Evolutionary conservation across 768 basidiomycete genomes (phyloP).

Genomic region (Pluteus cervinus): DNA sequence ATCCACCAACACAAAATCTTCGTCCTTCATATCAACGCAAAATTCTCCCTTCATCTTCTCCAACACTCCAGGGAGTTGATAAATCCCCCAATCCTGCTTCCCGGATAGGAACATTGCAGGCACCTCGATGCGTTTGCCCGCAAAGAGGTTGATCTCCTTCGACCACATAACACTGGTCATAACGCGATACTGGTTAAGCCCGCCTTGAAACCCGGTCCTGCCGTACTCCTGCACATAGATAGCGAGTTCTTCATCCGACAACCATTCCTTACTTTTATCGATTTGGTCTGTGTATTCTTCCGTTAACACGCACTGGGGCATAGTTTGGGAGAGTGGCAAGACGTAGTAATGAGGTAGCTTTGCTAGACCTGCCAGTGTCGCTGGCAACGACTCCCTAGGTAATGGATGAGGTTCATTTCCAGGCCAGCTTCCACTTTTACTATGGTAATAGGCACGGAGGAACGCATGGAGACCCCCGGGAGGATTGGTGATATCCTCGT

Average conservation of each 20-base stretch:
- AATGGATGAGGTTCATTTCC: constrained; percentile 36
- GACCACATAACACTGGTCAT: constrained; percentile 26
- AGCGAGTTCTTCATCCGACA: constrained; percentile 39
- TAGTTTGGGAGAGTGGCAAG: constrained; percentile 48
- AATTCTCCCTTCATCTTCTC: constrained; percentile 36
- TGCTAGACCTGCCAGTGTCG: constrained; percentile 28
- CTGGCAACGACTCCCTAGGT: constrained; percentile 11
- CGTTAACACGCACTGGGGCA: constrained; percentile 48
- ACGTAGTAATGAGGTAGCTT: constrained; percentile 54
- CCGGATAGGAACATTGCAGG: constrained; percentile 57
- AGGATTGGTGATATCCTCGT: constrained; percentile 35
- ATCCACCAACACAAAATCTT: constrained; percentile 45
- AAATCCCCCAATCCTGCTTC: constrained; percentile 54
- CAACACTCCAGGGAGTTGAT: constrained; percentile 42
- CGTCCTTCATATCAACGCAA: constrained; percentile 29
- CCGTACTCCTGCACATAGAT: constrained; percentile 45
- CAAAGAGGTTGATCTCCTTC: constrained; percentile 38
- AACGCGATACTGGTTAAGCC: constrained; percentile 50
- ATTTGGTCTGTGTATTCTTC: too few relatives aligned
- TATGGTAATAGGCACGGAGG: constrained; percentile 49
- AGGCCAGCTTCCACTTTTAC: constrained; percentile 52
- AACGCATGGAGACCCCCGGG: constrained; percentile 41
- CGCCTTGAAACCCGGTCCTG: constrained; percentile 59
- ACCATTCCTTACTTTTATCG: constrained; percentile 40
- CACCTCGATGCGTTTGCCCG: constrained; percentile 38